Percentiles rank a stretch among this genome's conserved stretches.
phyloP scores from a whole-genome alignment of 1,284 basidiomycete genomes.

The Puccinia hordei region DNA sequence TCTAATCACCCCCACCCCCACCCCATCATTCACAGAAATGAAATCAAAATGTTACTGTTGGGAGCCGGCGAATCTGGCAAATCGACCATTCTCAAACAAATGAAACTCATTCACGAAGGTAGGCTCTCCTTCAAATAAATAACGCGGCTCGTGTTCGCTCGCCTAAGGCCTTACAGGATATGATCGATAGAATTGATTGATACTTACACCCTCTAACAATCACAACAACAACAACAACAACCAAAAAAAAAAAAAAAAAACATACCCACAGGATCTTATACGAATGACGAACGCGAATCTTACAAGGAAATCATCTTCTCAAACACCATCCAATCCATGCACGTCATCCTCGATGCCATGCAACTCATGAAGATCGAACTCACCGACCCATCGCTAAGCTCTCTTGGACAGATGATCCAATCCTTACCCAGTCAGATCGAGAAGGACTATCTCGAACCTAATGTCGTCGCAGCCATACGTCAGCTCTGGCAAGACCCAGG shows the following conservation, averaged over 20 bases:
- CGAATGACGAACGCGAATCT: constrained; percentile 83
- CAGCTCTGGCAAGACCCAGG: constrained; percentile 85
- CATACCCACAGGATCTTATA: constrained; percentile 68
- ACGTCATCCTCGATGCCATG: constrained; percentile 88
- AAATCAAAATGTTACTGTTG: constrained; percentile 57
- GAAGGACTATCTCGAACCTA: constrained; percentile 70
- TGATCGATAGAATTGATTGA: background rate
- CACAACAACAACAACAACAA: too few relatives aligned
- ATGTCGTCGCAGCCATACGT: constrained; percentile 77
- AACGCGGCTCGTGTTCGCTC: background rate
- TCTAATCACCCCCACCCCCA: background rate
- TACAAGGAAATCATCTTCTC: constrained; percentile 98
- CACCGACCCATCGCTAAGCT: background rate
- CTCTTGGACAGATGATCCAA: constrained; percentile 70
- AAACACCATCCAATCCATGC: constrained; percentile 86
- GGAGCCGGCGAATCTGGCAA: constrained; percentile 59
- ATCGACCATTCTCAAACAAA: constrained; percentile 59
- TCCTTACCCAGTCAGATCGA: constrained; percentile 83
- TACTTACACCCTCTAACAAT: background rate
- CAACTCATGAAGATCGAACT: constrained; percentile 63
- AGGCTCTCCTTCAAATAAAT: background rate
- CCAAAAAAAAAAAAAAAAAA: too few relatives aligned
- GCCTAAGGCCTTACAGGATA: too few relatives aligned
- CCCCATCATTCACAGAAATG: constrained; percentile 14
- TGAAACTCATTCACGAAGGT: constrained; percentile 57